A percentile compares a stretch with the other conserved stretches of the same genome.
Conservation (phyloP, 2,329 filamentous ascomycete genomes). For the Capronia coronata region DNA sequence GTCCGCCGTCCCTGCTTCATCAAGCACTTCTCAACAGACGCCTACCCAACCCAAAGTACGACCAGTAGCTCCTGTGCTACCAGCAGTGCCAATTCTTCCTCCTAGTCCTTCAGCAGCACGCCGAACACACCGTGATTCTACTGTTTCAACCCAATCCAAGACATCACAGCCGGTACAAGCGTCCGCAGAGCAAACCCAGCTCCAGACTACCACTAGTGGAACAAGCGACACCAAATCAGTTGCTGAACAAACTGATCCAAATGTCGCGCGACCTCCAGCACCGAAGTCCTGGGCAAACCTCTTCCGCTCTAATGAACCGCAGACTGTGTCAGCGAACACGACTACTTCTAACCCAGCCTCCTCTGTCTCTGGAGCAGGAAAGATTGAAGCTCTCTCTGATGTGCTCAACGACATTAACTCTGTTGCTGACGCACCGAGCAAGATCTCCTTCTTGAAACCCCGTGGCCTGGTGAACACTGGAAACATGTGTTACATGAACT, state of each 20-base stretch:
- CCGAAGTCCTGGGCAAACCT: slow-evolving; percentile 65
- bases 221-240: neutral
- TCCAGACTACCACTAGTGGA: slow-evolving; percentile 9
- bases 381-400: slow-evolving; percentile 62
- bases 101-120: slow-evolving; percentile 34
- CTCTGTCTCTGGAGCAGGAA: slow-evolving; percentile 37
- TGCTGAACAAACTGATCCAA: slow-evolving; percentile 36
- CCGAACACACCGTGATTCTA: slow-evolving; percentile 34
- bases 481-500: slow-evolving; percentile 99
- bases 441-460: slow-evolving; percentile 79
- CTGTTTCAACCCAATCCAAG: slow-evolving; percentile 35
- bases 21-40: slow-evolving; percentile 31
- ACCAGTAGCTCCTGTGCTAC: slow-evolving; percentile 38
- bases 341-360: slow-evolving; percentile 21
- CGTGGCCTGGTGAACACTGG: slow-evolving; percentile 92
- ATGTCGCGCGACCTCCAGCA: slow-evolving; percentile 39
- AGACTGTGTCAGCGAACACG: slow-evolving; percentile 30
- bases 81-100: slow-evolving; percentile 45
- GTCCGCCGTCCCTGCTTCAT: slow-evolving; percentile 39
- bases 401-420: slow-evolving; percentile 69
- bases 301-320: slow-evolving; percentile 48
- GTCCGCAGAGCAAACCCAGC: slow-evolving; percentile 7
- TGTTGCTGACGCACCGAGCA: slow-evolving; percentile 47
- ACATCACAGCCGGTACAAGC: slow-evolving; percentile 22
- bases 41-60: slow-evolving; percentile 33